Conservation (phyloP, 2,329 filamentous ascomycete genomes). For the Fusarium sp. region DNA sequence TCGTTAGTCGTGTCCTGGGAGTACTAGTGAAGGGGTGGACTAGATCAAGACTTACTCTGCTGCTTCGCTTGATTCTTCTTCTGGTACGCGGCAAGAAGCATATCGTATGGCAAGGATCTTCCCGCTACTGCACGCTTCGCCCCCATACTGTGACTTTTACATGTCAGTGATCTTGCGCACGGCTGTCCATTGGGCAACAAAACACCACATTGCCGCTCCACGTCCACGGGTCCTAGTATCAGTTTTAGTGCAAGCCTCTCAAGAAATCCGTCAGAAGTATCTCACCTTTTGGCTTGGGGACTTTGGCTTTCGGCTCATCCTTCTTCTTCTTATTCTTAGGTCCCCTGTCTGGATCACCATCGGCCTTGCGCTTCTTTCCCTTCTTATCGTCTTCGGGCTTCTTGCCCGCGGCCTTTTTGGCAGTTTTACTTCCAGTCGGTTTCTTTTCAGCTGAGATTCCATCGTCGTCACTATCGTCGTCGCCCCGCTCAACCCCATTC, state of each 20-base stretch:
- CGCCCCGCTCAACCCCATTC: slow-evolving; percentile 61
- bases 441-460: slow-evolving; percentile 59
- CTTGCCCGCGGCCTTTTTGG: slow-evolving; percentile 75
- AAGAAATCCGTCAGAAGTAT: not conserved
- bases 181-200: slow-evolving; percentile 85
- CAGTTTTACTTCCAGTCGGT: slow-evolving; percentile 54
- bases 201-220: slow-evolving; percentile 94
- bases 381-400: slow-evolving; percentile 75
- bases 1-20: slow-evolving; percentile 9
- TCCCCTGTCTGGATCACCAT: slow-evolving; percentile 81
- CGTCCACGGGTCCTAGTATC: slow-evolving; percentile 80
- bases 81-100: slow-evolving; percentile 87
- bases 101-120: slow-evolving; percentile 89
- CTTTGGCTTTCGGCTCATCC: slow-evolving; percentile 87
- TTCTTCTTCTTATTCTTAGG: slow-evolving; percentile 95
- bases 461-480: slow-evolving; percentile 61
- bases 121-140: slow-evolving; percentile 90
- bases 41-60: slow-evolving; percentile 75
- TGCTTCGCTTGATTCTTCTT: slow-evolving; percentile 99
- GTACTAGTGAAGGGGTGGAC: not conserved
- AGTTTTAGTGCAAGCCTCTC: slow-evolving; percentile 26
- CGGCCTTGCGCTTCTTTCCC: slow-evolving; percentile 83
- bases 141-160: slow-evolving; percentile 96
- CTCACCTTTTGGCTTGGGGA: slow-evolving; percentile 82
- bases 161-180: slow-evolving; percentile 89